phyloP scores from a whole-genome alignment of 495 filamentous ascomycete species.

The Lasiosphaeria miniovina region DNA sequence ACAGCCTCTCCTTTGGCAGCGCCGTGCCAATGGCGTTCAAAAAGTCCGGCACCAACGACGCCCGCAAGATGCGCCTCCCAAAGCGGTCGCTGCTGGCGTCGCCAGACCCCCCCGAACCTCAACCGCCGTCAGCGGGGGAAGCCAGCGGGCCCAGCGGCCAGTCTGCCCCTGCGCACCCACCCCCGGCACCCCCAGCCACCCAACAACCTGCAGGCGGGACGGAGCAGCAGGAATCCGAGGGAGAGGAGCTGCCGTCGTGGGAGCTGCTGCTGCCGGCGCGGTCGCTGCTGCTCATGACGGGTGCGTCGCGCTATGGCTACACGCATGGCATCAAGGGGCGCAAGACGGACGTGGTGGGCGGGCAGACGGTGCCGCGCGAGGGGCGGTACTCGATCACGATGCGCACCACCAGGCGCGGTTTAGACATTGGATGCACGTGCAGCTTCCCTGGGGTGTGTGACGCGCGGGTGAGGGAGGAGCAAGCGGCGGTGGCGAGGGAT shows the following conservation, averaged over 20 bases:
- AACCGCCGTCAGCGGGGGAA: neutral
- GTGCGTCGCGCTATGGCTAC: conserved; percentile 30
- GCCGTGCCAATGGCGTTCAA: conserved; percentile 30
- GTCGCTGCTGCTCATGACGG: conserved; percentile 31
- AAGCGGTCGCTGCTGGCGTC: conserved; percentile 22
- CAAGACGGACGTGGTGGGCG: conserved; percentile 30
- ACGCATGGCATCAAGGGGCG: conserved; percentile 29
- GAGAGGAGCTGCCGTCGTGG: conserved; percentile 18
- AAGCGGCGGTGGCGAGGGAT: neutral
- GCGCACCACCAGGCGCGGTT: conserved; percentile 21
- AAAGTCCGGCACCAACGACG: conserved; percentile 29
- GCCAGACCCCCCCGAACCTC: neutral
- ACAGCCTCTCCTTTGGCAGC: conserved; percentile 29
- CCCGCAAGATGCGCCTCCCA: conserved; percentile 30
- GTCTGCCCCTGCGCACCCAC: neutral
- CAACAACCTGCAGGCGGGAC: neutral
- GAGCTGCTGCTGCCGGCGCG: conserved; percentile 27
- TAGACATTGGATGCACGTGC: conserved; percentile 26
- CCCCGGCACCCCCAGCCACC: neutral
- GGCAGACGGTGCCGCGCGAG: conserved; percentile 17
- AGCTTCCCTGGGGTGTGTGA: conserved; percentile 32
- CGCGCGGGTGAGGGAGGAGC: conserved; percentile 29
- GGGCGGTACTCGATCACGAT: conserved; percentile 34
- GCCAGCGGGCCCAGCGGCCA: neutral
- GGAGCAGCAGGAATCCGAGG: neutral